Conservation (phyloP, 2,329 filamentous ascomycete genomes). For the Cladosporium cucumerinum region DNA sequence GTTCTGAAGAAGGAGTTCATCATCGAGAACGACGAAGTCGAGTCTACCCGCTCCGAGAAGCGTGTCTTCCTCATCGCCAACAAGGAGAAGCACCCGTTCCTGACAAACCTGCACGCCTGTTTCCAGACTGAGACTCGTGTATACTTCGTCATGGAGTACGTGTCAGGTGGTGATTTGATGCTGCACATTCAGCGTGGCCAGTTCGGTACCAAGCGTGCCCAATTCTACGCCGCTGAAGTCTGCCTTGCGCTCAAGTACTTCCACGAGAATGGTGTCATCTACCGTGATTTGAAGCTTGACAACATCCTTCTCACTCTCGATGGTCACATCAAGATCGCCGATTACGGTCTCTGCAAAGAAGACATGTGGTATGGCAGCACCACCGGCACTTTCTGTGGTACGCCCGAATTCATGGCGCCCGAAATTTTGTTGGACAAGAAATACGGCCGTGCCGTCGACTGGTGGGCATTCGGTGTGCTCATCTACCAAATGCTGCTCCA, state of each 20-base stretch:
- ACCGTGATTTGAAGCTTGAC: constrained; percentile 75
- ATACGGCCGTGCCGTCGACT: constrained; percentile 94
- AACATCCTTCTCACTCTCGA: constrained; percentile 93
- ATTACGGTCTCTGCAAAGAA: constrained; percentile 98
- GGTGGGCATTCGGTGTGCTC: constrained; percentile 98
- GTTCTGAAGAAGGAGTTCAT: constrained; percentile 99
- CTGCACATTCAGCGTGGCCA: constrained; percentile 96
- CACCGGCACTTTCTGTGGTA: constrained; percentile 97
- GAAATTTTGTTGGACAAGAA: constrained; percentile 99
- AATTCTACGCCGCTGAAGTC: constrained; percentile 97
- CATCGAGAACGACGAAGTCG: constrained; percentile 98
- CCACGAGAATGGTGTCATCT: constrained; percentile 98
- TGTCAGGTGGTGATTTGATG: constrained; percentile 98
- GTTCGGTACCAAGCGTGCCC: constrained; percentile 91
- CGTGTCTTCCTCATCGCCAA: constrained; percentile 95
- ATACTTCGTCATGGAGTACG: constrained; percentile 99
- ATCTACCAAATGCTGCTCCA: constrained; percentile 99
- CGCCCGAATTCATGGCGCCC: constrained; percentile 99
- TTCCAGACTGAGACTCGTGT: constrained; percentile 98
- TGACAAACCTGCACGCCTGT: constrained; percentile 92
- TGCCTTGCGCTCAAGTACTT: constrained; percentile 98
- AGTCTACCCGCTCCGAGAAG: constrained; percentile 97
- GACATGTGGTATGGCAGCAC: constrained; percentile 99
- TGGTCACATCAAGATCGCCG: constrained; percentile 96
- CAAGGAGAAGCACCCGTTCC: constrained; percentile 92